These are phyloP conservation scores for Arctium minus DNA, from an alignment of 129 eudicot genomes.

Conservation along the genomic window DNA sequence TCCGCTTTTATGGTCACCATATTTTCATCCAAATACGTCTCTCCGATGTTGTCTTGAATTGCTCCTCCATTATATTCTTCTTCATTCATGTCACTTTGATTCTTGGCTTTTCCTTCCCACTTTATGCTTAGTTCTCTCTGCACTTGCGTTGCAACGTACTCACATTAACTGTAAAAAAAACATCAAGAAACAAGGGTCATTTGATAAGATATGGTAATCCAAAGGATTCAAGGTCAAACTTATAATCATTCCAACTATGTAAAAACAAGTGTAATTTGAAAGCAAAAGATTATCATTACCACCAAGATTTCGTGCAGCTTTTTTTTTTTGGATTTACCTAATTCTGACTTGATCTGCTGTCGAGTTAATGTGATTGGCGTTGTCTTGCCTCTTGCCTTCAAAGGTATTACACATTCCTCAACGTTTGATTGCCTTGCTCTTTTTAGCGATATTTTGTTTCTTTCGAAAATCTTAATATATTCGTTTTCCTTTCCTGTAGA, in stretches of 20 bases:
- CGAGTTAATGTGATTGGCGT: neutral
- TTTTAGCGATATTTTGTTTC: neutral
- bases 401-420: neutral
- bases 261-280: neutral
- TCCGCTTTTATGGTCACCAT: constrained; percentile 29
- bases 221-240: too few species aligned
- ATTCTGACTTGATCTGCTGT: neutral
- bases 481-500: neutral
- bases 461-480: neutral
- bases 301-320: neutral
- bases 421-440: neutral
- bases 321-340: neutral
- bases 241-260: neutral
- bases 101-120: neutral
- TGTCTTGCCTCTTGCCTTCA: neutral
- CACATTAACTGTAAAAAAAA: neutral
- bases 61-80: neutral
- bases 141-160: neutral
- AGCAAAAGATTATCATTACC: too few species aligned
- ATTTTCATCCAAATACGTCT: neutral
- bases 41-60: neutral
- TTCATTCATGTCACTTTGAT: neutral
- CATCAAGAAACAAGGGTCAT: neutral
- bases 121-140: neutral
- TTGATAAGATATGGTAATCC: neutral